Base-by-base conservation (phyloP, 768 basidiomycete genomes). In the Kwoniella bestiolae region DNA sequence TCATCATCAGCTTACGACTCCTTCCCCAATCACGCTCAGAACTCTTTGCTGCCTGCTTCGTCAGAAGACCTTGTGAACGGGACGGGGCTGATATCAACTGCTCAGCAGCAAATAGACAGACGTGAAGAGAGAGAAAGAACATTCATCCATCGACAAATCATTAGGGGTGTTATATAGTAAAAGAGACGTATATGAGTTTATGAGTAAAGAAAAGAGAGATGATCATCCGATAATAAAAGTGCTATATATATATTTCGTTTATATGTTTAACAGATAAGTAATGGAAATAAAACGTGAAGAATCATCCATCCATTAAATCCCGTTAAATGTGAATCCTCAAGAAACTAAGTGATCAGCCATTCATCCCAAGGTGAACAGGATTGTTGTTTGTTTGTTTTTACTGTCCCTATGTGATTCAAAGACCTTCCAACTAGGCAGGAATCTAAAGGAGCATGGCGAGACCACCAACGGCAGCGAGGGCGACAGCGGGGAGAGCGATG, bases 401-500 rank as follows among this genome's bases (percentile, higher is more conserved):
- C 18, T 41, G 38, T 41, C 38, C 38, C 18, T 18, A 18, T 41
- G 12, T 41, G 18, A 18, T n/a, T n/a, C n/a, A 41, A 41, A 41
- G 12, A 14, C 8, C 38, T 41, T 18, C 18, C 18, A 3, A 41
- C 3, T 16, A 41, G 38, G 18, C 5, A 14, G 18, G 38, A 41
- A 4, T 41, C 38, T 71, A 77, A 51, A 74, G 53, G 32, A 77
- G 58, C 11, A 59, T 26, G 44, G 71, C 76, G 26, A 77, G 60
- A 60, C 69, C 76, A 62, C 73, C 76, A 45, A 77, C 31, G 23
- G 63, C 60, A 47, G 65, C 75, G 45, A 66, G 44, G 32, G 68
- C 71, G 60, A 77, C 32, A 26, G 76, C 76, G 31, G 69, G 72
- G 26, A 70, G n/a, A 55, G 66, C 75, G 56, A 68, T 63, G 41